These are phyloP conservation scores for Neonectria coccinea DNA, from an alignment of 2,329 filamentous ascomycete species.

Conservation along the genomic window DNA sequence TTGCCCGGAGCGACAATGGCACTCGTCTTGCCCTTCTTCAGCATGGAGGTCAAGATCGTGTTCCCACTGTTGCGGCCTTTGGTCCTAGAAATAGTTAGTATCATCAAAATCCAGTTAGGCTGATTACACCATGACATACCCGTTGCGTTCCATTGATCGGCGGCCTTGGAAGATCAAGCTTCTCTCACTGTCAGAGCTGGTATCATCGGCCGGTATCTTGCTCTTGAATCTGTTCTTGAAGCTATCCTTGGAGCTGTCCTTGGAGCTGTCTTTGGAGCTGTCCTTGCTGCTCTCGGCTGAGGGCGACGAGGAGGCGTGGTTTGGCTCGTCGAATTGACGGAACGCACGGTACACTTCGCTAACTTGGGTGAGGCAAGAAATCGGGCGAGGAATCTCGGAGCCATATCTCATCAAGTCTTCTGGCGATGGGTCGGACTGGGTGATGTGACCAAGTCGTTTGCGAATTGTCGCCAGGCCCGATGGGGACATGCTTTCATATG, in stretches of 20 bases:
- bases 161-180: slow-evolving; percentile 55
- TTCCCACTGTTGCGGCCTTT: slow-evolving; percentile 50
- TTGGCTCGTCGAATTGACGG: slow-evolving; percentile 41
- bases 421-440: slow-evolving; percentile 49
- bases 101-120: background rate
- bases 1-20: slow-evolving; percentile 59
- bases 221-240: slow-evolving; percentile 32
- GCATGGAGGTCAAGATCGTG: slow-evolving; percentile 62
- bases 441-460: slow-evolving; percentile 44
- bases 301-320: slow-evolving; percentile 17
- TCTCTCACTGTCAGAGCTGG: slow-evolving; percentile 35
- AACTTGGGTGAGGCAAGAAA: slow-evolving; percentile 41
- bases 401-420: slow-evolving; percentile 37
- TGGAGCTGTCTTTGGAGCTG: background rate
- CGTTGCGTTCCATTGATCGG: slow-evolving; percentile 41
- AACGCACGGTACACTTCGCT: slow-evolving; percentile 46
- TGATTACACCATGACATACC: slow-evolving; percentile 47
- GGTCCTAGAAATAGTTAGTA: slow-evolving; percentile 47
- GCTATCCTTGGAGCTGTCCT: slow-evolving; percentile 7
- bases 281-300: background rate
- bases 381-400: slow-evolving; percentile 39
- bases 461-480: slow-evolving; percentile 32
- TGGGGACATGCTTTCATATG: slow-evolving; percentile 34
- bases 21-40: slow-evolving; percentile 65
- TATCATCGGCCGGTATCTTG: slow-evolving; percentile 46